Conservation (phyloP, 1,284 basidiomycete genomes). For the Ustilago sp. region DNA sequence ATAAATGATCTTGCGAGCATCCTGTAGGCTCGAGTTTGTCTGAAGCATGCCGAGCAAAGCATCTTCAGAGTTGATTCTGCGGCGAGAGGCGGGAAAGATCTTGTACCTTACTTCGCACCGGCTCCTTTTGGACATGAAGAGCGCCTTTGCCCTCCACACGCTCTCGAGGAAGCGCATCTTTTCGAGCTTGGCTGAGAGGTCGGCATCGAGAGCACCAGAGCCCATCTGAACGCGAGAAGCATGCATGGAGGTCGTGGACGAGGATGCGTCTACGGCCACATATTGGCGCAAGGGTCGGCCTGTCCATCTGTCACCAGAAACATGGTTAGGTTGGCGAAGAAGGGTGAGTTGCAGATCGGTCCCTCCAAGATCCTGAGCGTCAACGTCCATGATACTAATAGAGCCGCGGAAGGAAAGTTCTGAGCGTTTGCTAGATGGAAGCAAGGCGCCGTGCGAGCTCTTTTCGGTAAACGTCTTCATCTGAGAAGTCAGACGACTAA, state of each 20-base stretch:
- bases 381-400: constrained; percentile 84
- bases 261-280: constrained; percentile 46
- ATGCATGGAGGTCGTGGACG: constrained; percentile 8
- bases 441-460: constrained; percentile 67
- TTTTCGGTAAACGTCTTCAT: constrained; percentile 67
- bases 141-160: constrained; percentile 65
- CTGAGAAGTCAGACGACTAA: constrained; percentile 76
- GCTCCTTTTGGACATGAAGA: constrained; percentile 53
- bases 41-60: constrained; percentile 9
- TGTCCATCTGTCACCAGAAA: constrained; percentile 57
- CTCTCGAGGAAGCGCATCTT: constrained; percentile 67
- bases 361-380: constrained; percentile 71
- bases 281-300: constrained; percentile 56
- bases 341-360: constrained; percentile 82
- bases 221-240: constrained; percentile 20
- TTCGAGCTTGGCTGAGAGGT: constrained; percentile 53
- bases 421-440: constrained; percentile 75
- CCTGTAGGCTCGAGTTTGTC: constrained; percentile 9
- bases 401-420: constrained; percentile 88
- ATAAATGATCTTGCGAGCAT: constrained; percentile 55
- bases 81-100: constrained; percentile 37
- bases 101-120: constrained; percentile 55
- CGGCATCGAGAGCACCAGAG: constrained; percentile 24
- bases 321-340: constrained; percentile 40
- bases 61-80: constrained; percentile 13